Evolutionary conservation across 2,329 filamentous ascomycete species (phyloP), one percentile per base, ranked within the genome.

Genomic region (Aspergillus brunneoviolaceus): DNA sequence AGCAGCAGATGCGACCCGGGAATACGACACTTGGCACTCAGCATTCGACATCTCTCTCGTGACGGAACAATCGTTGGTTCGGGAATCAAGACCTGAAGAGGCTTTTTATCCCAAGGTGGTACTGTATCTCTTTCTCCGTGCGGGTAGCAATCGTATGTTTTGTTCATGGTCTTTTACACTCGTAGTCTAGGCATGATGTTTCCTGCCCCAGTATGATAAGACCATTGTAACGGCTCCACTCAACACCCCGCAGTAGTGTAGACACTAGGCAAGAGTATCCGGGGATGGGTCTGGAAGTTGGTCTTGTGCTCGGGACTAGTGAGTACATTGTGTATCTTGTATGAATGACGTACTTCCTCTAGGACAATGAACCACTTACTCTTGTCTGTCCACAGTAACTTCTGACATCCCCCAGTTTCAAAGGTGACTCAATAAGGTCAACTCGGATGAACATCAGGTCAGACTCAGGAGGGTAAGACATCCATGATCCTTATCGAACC

Each of bases 111-210:
- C 27, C 42, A 3, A 29, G 47, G 53, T 5, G 31, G 53, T 48
- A 47, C 48, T 55, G 53, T 55, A 29, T 48, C 33, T 33, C 53
- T 29, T 10, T 29, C 53, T 55, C 39, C 53, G 53, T 49, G 53
- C 12, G 25, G 39, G 53, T 55, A 55, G 53, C 53, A 55, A 55
- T 55, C 53, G 53, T 55, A 55, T 55, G 53, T 23, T 53, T 48
- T 47, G 29, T 33, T 55, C 33, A 55, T 53, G 25, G 47, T 31
- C 23, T n/a, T 33, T 35, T n/a, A 27, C 21, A 50, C 9, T 50
- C 48, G 27, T 50, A 50, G 16, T 25, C 21, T 9, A 2, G 21
- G 16, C 39, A 7, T 19, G 39, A 1, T 4, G 19, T n/a, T n/a
- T 9, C 6, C 16, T 19, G 39, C 16, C 16, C 16, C 5, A 16